A percentile compares a stretch with the other conserved stretches of the same genome.
phyloP scores from a whole-genome alignment of 768 basidiomycete species.

The Russula emetica region DNA sequence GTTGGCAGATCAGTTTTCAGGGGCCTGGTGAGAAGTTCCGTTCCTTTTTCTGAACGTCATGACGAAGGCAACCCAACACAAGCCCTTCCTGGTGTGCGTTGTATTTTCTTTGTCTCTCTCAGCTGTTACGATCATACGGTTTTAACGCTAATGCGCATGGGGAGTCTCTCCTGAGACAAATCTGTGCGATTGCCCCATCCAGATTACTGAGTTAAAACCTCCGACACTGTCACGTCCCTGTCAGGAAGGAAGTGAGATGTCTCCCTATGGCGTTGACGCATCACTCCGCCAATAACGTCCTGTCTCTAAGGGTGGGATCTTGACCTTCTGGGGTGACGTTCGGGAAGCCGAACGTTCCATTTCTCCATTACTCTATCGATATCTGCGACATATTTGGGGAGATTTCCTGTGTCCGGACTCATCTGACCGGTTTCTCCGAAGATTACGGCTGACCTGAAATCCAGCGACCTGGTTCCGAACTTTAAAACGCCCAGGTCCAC shows the following conservation, averaged over 20 bases:
- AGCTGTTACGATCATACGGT: conserved; percentile 31
- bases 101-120: conserved; percentile 20
- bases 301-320: conserved; percentile 14
- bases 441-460: conserved; percentile 6
- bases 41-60: conserved; percentile 11
- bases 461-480: conserved; percentile 17
- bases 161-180: conserved; percentile 31
- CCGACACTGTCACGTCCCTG: conserved; percentile 3
- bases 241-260: conserved; percentile 9
- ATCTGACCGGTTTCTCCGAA: conserved; percentile 22
- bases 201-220: conserved; percentile 1
- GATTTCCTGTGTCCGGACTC: conserved; percentile 15
- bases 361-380: conserved; percentile 1
- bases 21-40: not conserved
- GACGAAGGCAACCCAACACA: conserved; percentile 1
- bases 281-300: not conserved
- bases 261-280: not conserved
- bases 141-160: conserved; percentile 83
- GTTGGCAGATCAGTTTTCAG: conserved; percentile 2
- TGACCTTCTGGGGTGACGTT: conserved; percentile 14
- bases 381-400: conserved; percentile 5
- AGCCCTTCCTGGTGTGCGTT: conserved; percentile 20
- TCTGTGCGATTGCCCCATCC: conserved; percentile 13
- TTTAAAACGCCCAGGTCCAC: conserved; percentile 10
- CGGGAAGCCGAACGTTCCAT: conserved; percentile 10